Base-by-base conservation (phyloP, 441 rosid genomes). In the Capsella rubella region DNA sequence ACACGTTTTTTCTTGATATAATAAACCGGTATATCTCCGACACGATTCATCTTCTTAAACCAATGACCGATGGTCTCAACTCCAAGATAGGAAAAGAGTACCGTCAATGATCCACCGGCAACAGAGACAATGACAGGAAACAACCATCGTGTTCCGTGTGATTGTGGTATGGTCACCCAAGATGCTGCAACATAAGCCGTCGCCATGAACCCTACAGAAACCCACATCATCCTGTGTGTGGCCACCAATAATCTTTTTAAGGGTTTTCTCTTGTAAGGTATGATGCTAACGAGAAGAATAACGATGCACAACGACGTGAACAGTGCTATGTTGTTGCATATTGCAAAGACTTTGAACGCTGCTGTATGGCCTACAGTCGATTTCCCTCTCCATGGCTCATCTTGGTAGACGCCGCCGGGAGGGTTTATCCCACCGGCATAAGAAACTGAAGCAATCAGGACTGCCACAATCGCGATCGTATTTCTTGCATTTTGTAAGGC, bases 351-450 rank as follows among this genome's bases (percentile, higher is more conserved):
- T 45, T 87, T 87, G 46, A 87, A 84, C 8, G 87, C 74, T 2
- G 74, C 13, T 2, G 64, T 64, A 27, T 10, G 75, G 0, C 84
- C 89, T 65, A 62, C 49, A 0, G 59, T 1, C n/a, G 76, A 69
- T 69, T 73, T 77, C 11, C 91, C 89, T 67, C 12, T 58, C 73
- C 39, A 58, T 59, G 55, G 39, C 0, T 57, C 85, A 0, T 0
- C 46, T 50, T 87, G 76, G 69, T 82, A 52, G 32, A 85, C 81
- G 1, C 89, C 89, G 0, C 91, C 91, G 0, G 89, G 91, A 29
- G 91, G 91, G 64, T 87, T 87, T 67, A 85, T 75, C 15, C 89
- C 91, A 15, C 87, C 89, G 7, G 88, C 84, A 42, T 84, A 87
- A 51, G 89, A 49, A 11, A 85, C 87, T 1, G 89, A 84, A 10